phyloP scores from a whole-genome alignment of 495 filamentous ascomycete species.

The Parathielavia hyrcaniae region DNA sequence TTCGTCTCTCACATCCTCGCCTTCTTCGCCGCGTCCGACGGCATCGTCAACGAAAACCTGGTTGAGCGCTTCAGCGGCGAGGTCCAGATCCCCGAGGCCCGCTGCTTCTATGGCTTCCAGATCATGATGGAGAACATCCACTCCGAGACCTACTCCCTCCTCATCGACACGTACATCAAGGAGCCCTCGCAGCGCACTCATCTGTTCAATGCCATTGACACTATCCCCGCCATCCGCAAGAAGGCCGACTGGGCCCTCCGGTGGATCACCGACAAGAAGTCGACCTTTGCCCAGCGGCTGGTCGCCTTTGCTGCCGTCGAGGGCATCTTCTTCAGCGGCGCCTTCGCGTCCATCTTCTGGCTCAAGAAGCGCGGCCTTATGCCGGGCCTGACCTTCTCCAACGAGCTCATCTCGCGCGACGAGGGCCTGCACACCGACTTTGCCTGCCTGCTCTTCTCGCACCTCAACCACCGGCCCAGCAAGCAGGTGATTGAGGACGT shows the following conservation, averaged over 20 bases:
- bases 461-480: conserved; percentile 83
- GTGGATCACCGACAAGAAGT: conserved; percentile 89
- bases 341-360: conserved; percentile 99
- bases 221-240: conserved; percentile 87
- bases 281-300: conserved; percentile 90
- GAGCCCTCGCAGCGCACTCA: conserved; percentile 92
- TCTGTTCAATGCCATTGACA: conserved; percentile 97
- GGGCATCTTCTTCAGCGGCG: conserved; percentile 99
- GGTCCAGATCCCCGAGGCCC: conserved; percentile 94
- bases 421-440: conserved; percentile 99
- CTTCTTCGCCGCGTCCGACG: conserved; percentile 99
- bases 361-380: conserved; percentile 99
- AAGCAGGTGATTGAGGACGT: conserved; percentile 75
- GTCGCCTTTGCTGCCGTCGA: conserved; percentile 97
- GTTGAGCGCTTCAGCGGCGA: conserved; percentile 96
- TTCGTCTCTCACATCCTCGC: conserved; percentile 98
- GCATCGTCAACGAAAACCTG: conserved; percentile 99
- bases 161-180: conserved; percentile 99
- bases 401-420: conserved; percentile 98
- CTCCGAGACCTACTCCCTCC: conserved; percentile 97
- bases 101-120: conserved; percentile 99
- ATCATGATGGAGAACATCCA: conserved; percentile 99
- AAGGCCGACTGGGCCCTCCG: conserved; percentile 96
- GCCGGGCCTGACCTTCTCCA: conserved; percentile 97
- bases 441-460: conserved; percentile 91